phyloP scores from a whole-genome alignment of 2,329 filamentous ascomycete species.

The Xylariaceae sp. region DNA sequence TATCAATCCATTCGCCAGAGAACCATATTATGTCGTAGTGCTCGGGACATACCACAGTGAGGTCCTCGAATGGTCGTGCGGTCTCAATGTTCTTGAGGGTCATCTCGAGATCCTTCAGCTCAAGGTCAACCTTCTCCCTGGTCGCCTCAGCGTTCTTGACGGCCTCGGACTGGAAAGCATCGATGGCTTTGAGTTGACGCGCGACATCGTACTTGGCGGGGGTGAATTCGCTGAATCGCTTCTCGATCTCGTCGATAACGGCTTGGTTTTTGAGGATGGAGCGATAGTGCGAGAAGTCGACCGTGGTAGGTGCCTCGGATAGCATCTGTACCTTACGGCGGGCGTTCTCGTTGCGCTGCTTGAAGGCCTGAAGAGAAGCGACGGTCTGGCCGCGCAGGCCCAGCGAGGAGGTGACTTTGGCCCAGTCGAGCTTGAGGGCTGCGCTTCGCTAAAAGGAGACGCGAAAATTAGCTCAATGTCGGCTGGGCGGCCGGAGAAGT shows the following conservation, averaged over 20 bases:
- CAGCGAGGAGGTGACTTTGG: constrained; percentile 87
- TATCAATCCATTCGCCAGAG: not conserved
- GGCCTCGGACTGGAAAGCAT: constrained; percentile 95
- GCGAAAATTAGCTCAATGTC: constrained; percentile 52
- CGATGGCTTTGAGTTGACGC: constrained; percentile 96
- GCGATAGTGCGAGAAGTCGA: constrained; percentile 96
- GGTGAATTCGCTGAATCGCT: constrained; percentile 88
- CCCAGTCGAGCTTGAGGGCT: constrained; percentile 99
- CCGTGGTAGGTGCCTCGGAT: constrained; percentile 74
- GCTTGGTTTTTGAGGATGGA: constrained; percentile 90
- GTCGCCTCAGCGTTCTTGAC: constrained; percentile 96
- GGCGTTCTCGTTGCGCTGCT: constrained; percentile 99
- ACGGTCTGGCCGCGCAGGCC: constrained; percentile 95
- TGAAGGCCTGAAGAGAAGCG: constrained; percentile 88
- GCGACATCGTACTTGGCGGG: constrained; percentile 86
- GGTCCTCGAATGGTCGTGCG: constrained; percentile 90
- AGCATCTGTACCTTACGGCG: constrained; percentile 88
- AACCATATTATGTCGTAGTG: too few species aligned
- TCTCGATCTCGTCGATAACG: constrained; percentile 95
- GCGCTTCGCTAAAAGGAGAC: constrained; percentile 72
- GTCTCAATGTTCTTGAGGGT: constrained; percentile 97
- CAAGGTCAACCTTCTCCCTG: constrained; percentile 91
- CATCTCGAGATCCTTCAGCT: constrained; percentile 89
- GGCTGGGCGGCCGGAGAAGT: constrained; percentile 8
- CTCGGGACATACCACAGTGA: constrained; percentile 80